These are phyloP conservation scores for Cydonia oblonga DNA, from an alignment of 331 rosid species.

Conservation along the genomic window DNA sequence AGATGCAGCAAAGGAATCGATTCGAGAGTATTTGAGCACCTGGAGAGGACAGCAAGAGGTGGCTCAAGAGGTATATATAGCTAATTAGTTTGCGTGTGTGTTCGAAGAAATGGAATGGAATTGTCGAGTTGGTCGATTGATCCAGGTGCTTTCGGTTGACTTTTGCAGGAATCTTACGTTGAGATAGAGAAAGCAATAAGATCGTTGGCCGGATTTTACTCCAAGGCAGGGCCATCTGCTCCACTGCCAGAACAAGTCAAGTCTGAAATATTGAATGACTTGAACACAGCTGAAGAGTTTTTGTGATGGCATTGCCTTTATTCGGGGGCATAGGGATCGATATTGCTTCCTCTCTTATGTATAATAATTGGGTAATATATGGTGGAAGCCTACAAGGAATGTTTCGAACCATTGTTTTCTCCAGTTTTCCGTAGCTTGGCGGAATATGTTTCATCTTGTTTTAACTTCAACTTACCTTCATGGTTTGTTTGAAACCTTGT, in stretches of 20 bases:
- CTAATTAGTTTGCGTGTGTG: not conserved
- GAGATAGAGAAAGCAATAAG: slow-evolving; percentile 70
- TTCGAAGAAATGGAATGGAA: not conserved
- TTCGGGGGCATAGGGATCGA: too few relatives aligned
- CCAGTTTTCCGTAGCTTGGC: too few relatives aligned
- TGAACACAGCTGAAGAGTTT: slow-evolving; percentile 53
- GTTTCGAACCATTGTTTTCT: too few relatives aligned
- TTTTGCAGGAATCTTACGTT: slow-evolving; percentile 65
- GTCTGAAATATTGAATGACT: slow-evolving; percentile 56
- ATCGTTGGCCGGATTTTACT: slow-evolving; percentile 70
- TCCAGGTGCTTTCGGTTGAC: not conserved
- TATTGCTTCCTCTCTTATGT: too few relatives aligned
- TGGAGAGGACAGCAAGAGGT: slow-evolving; percentile 70
- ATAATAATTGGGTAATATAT: too few relatives aligned
- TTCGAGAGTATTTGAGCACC: slow-evolving; percentile 66
- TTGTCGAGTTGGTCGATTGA: not conserved
- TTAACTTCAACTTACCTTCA: too few relatives aligned
- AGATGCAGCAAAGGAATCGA: slow-evolving; percentile 89
- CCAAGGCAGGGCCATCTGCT: slow-evolving; percentile 87
- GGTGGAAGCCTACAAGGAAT: too few relatives aligned
- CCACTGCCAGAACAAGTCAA: slow-evolving; percentile 54
- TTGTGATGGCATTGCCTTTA: slow-evolving; percentile 22
- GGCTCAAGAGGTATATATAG: slow-evolving; percentile 43
- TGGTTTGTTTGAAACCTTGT: too few relatives aligned
- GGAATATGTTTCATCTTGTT: too few relatives aligned